Percentiles rank a stretch among this genome's conserved stretches.
phyloP scores from a whole-genome alignment of 164 flowering plant genomes.

The Vitis cinerea region DNA sequence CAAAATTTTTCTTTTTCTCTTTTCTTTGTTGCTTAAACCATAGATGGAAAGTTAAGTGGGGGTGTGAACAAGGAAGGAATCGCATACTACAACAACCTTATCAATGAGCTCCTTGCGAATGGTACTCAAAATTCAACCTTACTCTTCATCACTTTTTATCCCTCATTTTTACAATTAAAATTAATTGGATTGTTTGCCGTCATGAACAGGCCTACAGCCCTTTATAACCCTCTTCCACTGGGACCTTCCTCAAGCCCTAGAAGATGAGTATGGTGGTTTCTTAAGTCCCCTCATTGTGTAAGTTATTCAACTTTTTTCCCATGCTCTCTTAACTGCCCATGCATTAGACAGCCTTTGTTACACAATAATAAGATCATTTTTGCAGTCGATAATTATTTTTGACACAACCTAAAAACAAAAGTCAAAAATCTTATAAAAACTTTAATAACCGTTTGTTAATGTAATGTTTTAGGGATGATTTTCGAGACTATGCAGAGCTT shows the following conservation, averaged over 20 bases:
- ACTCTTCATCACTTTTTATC: not conserved
- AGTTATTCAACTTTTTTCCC: constrained; percentile 8
- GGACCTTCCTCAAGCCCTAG: constrained; percentile 60
- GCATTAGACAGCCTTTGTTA: no score
- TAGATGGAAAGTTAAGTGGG: constrained; percentile 51
- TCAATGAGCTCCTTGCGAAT: constrained; percentile 47
- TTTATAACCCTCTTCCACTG: constrained; percentile 66
- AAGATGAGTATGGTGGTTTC: constrained; percentile 50
- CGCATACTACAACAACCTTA: constrained; percentile 58
- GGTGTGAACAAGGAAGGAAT: constrained; percentile 56
- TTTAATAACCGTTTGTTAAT: no score
- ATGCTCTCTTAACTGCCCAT: no score
- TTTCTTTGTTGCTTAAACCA: no score
- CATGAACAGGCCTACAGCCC: constrained; percentile 46
- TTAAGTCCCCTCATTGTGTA: constrained; percentile 40
- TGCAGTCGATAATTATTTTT: constrained; percentile 7
- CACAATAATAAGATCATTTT: constrained; percentile 18
- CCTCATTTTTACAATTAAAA: not conserved
- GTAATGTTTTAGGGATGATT: constrained; percentile 16
- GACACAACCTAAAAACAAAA: not conserved
- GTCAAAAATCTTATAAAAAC: no score
- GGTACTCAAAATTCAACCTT: constrained; percentile 20
- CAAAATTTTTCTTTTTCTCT: no score
- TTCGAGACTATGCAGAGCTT: constrained; percentile 27
- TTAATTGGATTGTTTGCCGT: not conserved